Conservation (phyloP, 73 alveolate species). For the Stentor coeruleus region DNA sequence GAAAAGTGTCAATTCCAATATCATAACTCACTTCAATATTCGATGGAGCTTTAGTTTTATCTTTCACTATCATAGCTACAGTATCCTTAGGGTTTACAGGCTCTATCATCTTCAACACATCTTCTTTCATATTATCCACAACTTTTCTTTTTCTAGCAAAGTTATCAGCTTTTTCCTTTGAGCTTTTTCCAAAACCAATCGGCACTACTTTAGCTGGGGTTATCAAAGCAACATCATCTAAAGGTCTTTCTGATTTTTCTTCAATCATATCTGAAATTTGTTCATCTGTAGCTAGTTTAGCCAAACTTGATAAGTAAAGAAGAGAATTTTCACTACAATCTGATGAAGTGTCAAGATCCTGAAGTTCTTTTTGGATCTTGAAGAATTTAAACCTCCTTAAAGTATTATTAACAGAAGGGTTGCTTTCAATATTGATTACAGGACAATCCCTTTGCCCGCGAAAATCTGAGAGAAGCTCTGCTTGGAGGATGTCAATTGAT, state of each 20-base stretch:
- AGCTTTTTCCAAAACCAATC: neutral
- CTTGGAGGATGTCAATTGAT: neutral
- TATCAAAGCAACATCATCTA: neutral
- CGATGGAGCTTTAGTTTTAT: neutral
- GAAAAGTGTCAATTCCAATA: neutral
- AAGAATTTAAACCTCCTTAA: neutral
- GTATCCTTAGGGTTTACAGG: too few relatives aligned
- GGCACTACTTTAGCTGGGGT: neutral
- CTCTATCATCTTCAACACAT: neutral
- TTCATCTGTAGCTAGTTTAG: neutral
- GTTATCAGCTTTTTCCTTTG: neutral
- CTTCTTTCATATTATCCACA: neutral
- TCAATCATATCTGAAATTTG: neutral
- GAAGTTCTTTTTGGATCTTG: neutral
- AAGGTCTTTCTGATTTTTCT: neutral
- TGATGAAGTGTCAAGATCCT: neutral
- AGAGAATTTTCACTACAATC: neutral
- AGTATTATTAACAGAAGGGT: neutral
- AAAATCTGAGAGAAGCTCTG: neutral
- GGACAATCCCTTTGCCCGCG: neutral
- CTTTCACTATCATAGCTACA: neutral
- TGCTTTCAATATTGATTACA: neutral
- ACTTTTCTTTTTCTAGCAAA: neutral
- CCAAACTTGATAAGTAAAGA: neutral
- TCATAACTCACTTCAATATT: neutral